Evolutionary conservation across 495 filamentous ascomycete genomes (phyloP), one percentile per base, ranked within the genome.

Genomic region (Pyronema domesticum): DNA sequence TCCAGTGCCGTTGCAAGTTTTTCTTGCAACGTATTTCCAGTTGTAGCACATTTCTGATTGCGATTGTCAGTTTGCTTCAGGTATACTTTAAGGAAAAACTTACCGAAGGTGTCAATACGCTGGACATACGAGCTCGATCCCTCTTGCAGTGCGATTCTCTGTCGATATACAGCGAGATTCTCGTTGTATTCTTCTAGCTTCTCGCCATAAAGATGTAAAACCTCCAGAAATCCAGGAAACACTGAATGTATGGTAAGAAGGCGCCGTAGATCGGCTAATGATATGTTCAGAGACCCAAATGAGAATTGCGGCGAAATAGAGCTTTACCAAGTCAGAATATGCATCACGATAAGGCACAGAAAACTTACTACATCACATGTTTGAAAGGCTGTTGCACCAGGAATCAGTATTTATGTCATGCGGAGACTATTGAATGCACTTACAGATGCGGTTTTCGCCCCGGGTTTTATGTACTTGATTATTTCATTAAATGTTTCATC

Each of bases 151-250:
- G 57, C 46, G 15, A 54, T 57, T 13, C 51, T 4, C 30, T 51
- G 55, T 10, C 23, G 51, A n/a, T 49, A 54, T 17, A 57, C 17
- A 30, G 23, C 50, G 37, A 53, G 54, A 9, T 57, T 56, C 45
- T 54, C 46, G 13, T 57, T 33, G 8, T 53, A 44, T 44, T 60
- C 55, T 13, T 58, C 19, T 0, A 10, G 39, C 44, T 57, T 57
- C 10, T 42, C 40, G 7, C 58, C 55, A 30, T 55, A 60, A 3
- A 51, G 51, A 51, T 57, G 55, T 11, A 60, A 37, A 15, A 60
- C 42, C 7, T 58, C 56, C 6, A 60, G 39, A 14, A 60, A 60
- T 10, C 49, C 40, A 33, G 58, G 56, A 14, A 51, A 37, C 9
- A 59, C 54, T 8, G 33, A 14, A 19, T 49, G 37, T 9, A 33